Evolutionary conservation across 306 rosid genomes (phyloP).

Genomic region (Canavalia ensiformis): DNA sequence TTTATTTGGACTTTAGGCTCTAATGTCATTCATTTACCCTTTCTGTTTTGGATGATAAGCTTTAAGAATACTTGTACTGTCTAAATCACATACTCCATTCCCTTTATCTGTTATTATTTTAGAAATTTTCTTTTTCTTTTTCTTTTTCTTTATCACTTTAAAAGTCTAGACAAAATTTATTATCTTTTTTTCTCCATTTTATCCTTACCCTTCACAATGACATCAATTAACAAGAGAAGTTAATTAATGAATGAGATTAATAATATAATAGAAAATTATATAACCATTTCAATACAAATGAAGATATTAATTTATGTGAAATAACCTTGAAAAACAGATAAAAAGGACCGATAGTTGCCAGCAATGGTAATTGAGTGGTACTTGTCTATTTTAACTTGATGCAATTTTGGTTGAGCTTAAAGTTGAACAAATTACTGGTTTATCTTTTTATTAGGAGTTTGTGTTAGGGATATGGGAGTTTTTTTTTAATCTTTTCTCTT

Average conservation of each 20-base stretch:
- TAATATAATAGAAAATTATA: no score
- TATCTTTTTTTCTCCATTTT: no score
- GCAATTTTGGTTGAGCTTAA: conserved; percentile 21
- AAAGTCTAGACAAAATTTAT: no score
- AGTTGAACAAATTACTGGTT: conserved; percentile 24
- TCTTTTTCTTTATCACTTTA: no score
- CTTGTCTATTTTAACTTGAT: conserved; percentile 21
- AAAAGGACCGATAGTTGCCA: not conserved
- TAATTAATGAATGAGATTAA: no score
- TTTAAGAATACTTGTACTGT: conserved; percentile 28
- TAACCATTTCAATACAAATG: no score
- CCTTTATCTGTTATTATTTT: no score
- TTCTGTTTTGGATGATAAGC: conserved; percentile 31
- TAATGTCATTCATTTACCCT: conserved; percentile 24
- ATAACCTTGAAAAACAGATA: no score
- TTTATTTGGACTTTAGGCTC: not conserved
- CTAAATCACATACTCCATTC: not conserved
- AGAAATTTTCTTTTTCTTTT: no score
- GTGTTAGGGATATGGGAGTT: conserved; percentile 13
- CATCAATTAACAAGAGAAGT: no score
- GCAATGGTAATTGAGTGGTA: not conserved
- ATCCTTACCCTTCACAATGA: no score
- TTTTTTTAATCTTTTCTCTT: conserved; percentile 1
- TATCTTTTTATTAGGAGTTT: conserved; percentile 16
- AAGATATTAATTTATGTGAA: no score